These are phyloP conservation scores for Cicer chorassanicum DNA, from an alignment of 306 rosid species.

Conservation along the genomic window DNA sequence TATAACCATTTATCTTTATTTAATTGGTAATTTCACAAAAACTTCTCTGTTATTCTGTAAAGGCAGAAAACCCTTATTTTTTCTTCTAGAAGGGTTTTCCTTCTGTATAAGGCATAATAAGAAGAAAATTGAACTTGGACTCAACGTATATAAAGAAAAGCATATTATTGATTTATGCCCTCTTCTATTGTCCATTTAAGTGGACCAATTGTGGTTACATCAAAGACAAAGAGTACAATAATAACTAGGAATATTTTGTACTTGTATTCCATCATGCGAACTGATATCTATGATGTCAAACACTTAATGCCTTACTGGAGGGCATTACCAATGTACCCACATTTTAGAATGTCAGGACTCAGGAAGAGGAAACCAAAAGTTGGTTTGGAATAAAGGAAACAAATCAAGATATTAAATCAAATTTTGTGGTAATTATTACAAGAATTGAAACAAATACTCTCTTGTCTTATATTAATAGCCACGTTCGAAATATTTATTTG, in stretches of 20 bases:
- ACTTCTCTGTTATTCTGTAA: slow-evolving; percentile 4
- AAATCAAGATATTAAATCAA: not conserved
- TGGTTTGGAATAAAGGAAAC: not conserved
- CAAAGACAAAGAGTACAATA: slow-evolving; percentile 27
- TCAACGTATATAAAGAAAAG: not conserved
- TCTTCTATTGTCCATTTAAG: not conserved
- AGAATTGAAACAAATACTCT: not conserved
- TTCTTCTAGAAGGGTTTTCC: not conserved
- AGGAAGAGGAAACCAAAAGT: not conserved
- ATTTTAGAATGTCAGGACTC: not conserved
- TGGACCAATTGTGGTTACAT: slow-evolving; percentile 35
- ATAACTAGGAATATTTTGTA: not conserved
- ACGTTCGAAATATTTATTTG: too few species aligned
- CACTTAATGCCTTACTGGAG: slow-evolving; percentile 14
- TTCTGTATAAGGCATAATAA: not conserved
- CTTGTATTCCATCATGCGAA: slow-evolving; percentile 34
- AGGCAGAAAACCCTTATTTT: not conserved
- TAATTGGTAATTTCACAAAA: slow-evolving; percentile 3
- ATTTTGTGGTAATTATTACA: not conserved
- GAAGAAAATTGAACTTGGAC: not conserved
- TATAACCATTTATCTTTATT: not conserved
- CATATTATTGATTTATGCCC: slow-evolving; percentile 13
- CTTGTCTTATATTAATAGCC: too few species aligned
- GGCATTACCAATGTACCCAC: slow-evolving; percentile 6
- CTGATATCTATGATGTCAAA: slow-evolving; percentile 11